Evolutionary conservation across 75 land plant species (phyloP).

Genomic region (Cryptomeria japonica): DNA sequence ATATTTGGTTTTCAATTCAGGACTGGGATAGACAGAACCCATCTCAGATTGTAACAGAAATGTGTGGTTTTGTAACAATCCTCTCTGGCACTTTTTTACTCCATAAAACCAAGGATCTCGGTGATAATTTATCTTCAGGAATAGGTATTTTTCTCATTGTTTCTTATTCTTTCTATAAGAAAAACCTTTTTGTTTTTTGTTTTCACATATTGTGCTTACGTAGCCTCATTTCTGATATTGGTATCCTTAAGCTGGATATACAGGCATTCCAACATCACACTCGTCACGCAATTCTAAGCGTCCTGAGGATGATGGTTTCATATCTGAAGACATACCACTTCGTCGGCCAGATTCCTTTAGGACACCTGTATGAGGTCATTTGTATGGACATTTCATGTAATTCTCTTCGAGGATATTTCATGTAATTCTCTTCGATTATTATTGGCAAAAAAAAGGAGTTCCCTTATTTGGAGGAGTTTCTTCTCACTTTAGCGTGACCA

Average conservation of each 20-base stretch:
- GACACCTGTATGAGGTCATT: conserved; percentile 15
- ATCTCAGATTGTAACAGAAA: conserved; percentile 68
- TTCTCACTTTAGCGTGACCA: background rate
- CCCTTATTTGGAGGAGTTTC: background rate
- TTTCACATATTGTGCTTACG: background rate
- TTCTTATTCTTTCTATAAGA: background rate
- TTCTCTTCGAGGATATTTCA: background rate
- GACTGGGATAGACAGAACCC: conserved; percentile 88
- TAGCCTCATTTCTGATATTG: background rate
- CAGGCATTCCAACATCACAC: conserved; percentile 16
- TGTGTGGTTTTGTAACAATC: conserved; percentile 89
- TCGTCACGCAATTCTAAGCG: conserved; percentile 43
- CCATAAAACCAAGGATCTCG: conserved; percentile 73
- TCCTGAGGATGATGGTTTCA: conserved; percentile 34
- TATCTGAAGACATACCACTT: conserved; percentile 45
- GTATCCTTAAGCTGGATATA: conserved; percentile 22
- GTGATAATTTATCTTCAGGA: conserved; percentile 28
- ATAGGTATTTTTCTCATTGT: conserved; percentile 23
- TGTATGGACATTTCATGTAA: conserved; percentile 1
- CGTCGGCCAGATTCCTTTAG: conserved; percentile 48
- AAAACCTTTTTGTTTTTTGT: background rate
- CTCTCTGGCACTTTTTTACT: conserved; percentile 85
- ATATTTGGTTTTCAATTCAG: conserved; percentile 36
- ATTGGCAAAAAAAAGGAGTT: background rate
- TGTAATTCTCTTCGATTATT: background rate